A percentile compares a stretch with the other conserved stretches of the same genome.
phyloP scores from a whole-genome alignment of 768 basidiomycete genomes.

The Lactarius deliciosus region DNA sequence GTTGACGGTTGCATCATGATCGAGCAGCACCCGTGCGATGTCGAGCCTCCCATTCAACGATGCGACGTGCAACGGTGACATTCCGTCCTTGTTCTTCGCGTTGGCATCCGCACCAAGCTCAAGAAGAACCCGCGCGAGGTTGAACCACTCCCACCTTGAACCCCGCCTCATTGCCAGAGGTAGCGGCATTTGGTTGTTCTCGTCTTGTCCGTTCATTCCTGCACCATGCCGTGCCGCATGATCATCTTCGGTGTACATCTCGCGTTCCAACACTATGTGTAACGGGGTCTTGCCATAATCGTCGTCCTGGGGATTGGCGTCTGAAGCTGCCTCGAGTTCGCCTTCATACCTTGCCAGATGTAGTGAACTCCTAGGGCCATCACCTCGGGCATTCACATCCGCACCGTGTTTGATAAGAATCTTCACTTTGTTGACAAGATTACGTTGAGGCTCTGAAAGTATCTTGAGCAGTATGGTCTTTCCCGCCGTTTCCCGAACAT shows the following conservation, averaged over 20 bases:
- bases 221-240: background rate
- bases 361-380: background rate
- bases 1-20: background rate
- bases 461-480: background rate
- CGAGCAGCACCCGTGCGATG: no score
- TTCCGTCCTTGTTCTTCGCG: background rate
- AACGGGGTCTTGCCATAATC: background rate
- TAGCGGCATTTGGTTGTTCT: background rate
- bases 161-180: background rate
- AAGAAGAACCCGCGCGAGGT: background rate
- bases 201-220: background rate
- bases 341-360: background rate
- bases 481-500: background rate
- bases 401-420: background rate
- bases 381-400: background rate
- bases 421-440: background rate
- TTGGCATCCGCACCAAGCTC: background rate
- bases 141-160: no score
- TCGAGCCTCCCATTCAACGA: background rate
- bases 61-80: background rate
- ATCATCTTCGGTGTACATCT: background rate
- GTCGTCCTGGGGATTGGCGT: background rate
- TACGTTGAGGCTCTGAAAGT: background rate
- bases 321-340: background rate
- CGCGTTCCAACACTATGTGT: background rate